These are phyloP conservation scores for Punctularia strigosozonata DNA, from an alignment of 768 basidiomycete species.

Conservation along the genomic window DNA sequence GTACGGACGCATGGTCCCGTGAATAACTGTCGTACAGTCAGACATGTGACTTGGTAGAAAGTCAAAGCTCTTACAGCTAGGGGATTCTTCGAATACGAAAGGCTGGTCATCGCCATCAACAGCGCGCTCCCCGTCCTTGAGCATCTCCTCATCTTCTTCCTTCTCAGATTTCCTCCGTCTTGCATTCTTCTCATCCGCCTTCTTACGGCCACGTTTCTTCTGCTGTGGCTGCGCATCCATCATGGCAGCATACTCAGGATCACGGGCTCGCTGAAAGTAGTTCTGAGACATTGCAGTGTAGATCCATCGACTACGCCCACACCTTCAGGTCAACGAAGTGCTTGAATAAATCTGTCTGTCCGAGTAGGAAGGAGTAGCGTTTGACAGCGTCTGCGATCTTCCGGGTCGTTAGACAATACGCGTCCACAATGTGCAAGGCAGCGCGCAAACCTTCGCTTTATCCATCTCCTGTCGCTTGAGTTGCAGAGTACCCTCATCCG, in stretches of 20 bases:
- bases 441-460: slow-evolving; percentile 61
- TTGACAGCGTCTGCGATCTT: slow-evolving; percentile 91
- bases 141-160: slow-evolving; percentile 93
- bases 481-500: slow-evolving; percentile 57
- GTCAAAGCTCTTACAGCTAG: slow-evolving; percentile 48
- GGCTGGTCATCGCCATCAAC: slow-evolving; percentile 81
- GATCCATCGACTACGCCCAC: slow-evolving; percentile 5
- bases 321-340: slow-evolving; percentile 98
- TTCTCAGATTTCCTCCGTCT: slow-evolving; percentile 95
- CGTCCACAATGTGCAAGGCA: not conserved
- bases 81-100: slow-evolving; percentile 90
- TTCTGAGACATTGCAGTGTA: not conserved
- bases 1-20: slow-evolving; percentile 85
- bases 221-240: slow-evolving; percentile 80
- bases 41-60: slow-evolving; percentile 4
- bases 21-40: slow-evolving; percentile 46
- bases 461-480: slow-evolving; percentile 75
- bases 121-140: slow-evolving; percentile 71
- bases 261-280: slow-evolving; percentile 57
- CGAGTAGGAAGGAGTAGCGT: slow-evolving; percentile 93
- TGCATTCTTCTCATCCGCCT: slow-evolving; percentile 60
- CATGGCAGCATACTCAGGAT: slow-evolving; percentile 87
- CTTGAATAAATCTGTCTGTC: slow-evolving; percentile 95
- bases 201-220: slow-evolving; percentile 80
- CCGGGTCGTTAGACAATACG: slow-evolving; percentile 5